Evolutionary conservation across 768 basidiomycete genomes (phyloP).

Genomic region (Rhodosporidiobolus sp.): DNA sequence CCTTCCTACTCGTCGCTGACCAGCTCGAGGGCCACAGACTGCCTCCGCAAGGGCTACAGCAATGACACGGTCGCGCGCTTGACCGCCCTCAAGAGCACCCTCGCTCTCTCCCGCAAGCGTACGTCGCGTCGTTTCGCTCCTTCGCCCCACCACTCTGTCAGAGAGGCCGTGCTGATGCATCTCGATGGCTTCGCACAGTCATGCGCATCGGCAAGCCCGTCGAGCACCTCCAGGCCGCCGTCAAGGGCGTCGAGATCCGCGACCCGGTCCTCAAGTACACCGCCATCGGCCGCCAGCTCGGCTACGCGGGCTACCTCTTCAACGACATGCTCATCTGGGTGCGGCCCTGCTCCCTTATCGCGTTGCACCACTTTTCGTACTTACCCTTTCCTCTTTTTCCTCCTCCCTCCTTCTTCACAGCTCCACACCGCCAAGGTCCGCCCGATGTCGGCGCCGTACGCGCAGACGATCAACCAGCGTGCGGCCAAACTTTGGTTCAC

Average conservation of each 20-base stretch:
- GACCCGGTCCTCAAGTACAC: conserved; percentile 69
- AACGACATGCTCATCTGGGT: conserved; percentile 87
- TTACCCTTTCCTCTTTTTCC: background rate
- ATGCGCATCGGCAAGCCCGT: conserved; percentile 89
- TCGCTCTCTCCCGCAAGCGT: conserved; percentile 85
- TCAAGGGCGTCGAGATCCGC: conserved; percentile 56
- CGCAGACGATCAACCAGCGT: conserved; percentile 27
- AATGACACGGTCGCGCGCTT: conserved; percentile 70
- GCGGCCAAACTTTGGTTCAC: conserved; percentile 42
- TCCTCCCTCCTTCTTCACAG: conserved; percentile 10
- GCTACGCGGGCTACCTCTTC: conserved; percentile 80
- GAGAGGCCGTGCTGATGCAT: background rate
- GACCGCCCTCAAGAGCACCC: conserved; percentile 77
- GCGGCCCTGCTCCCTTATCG: conserved; percentile 48
- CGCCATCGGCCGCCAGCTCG: conserved; percentile 75
- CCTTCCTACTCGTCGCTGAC: no score
- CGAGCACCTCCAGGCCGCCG: conserved; percentile 86
- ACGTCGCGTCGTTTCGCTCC: conserved; percentile 47
- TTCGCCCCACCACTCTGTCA: background rate
- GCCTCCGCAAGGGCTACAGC: conserved; percentile 59
- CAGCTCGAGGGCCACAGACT: conserved; percentile 47
- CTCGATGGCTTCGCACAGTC: conserved; percentile 55
- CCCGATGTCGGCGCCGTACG: conserved; percentile 27
- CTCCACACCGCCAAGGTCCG: conserved; percentile 44
- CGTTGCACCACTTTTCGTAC: background rate